Base-by-base conservation (phyloP, 495 filamentous ascomycete genomes). In the Neurospora africana region DNA sequence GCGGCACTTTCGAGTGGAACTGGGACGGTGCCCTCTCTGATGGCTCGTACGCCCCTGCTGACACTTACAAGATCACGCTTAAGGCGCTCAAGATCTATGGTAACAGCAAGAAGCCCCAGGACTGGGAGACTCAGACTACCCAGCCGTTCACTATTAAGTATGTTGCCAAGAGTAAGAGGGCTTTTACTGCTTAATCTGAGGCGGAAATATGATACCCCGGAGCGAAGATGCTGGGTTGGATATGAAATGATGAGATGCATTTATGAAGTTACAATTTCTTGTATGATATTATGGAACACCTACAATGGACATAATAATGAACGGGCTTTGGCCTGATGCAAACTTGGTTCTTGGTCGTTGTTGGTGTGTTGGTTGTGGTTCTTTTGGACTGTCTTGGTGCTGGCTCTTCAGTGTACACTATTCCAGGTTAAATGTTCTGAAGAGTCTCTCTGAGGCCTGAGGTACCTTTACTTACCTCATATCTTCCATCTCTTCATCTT, bases 21-120 rank as follows among this genome's bases (percentile, higher is more conserved):
- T 87, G 84, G 82, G 80, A 81, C n/a, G 86, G 86, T 19, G 72
- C 74, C 19, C 73, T 87, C 4, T 79, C 76, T 0, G 77, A 85
- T 41, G 84, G 85, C 27, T 78, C 71, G 3, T 82, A 80, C 36
- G 82, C 82, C 19, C 76, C 80, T 23, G 77, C 80, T n/a, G 86
- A 84, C 23, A 61, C 73, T 17, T 87, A 87, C 76, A 82, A 81
- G 74, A 76, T 85, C 36, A 79, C 73, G 4, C 75, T 85, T 61
- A 79, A 79, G 75, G 84, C 83, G 37, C 74, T 86, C 72, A 78
- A 78, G 67, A 81, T 86, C 67, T 84, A 82, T 44, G 84, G 84
- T 0, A 75, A 86, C 41, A 71, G 74, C 17, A 65, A 74, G 2
- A 67, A 75, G 68, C 19, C 61, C 67, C 5, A 69, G 75, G 70